Base-by-base conservation (phyloP, 2,329 filamentous ascomycete species). In the Xylariales sp. region DNA sequence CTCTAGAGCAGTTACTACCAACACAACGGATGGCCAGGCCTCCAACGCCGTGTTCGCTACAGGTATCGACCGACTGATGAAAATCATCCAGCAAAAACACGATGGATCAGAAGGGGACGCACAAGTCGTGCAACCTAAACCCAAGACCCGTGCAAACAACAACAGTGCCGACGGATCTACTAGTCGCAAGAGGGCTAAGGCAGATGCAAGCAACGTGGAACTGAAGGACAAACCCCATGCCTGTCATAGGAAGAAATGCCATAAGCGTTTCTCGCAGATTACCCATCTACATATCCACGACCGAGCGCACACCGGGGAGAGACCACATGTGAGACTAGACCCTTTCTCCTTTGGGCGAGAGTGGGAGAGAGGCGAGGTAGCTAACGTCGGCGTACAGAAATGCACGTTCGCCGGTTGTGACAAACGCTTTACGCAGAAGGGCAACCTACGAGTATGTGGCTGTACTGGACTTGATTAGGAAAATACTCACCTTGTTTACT, bases 241-340 rank as follows among this genome's bases (percentile, higher is more conserved):
- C 82, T 99, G 96, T 80, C 86, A 85, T 23, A 85, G 93, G 46
- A 86, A 89, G 7, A 88, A 88, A 48, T 98, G 95, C 79, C 84
- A 85, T 73, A 97, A 96, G 83, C 89, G 87, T 69, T 98, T 97
- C 79, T 89, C 89, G 67, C 95, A 98, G 77, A 97, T 95, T 81
- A 97, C 94, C 1, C 95, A 98, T 75, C 86, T 97, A 10, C 92
- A 96, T 69, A 97, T 97, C 56, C 96, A 99, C 79, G 90, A 88
- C 53, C 87, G 94, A 71, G 91, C 92, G 4, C 96, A 99, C 80
- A 97, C 93, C 1, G 96, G 96, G 16, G 89, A 92, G 62, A 96
- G 94, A 78, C 95, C 95, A 68, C 97, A 95, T 78, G 91, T 97
- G 83, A 84, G 93, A 83, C 52, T 1, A 54, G 41, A 1, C 30